phyloP scores from a whole-genome alignment of 305 asterid genomes.

The Fraxinus platypoda region DNA sequence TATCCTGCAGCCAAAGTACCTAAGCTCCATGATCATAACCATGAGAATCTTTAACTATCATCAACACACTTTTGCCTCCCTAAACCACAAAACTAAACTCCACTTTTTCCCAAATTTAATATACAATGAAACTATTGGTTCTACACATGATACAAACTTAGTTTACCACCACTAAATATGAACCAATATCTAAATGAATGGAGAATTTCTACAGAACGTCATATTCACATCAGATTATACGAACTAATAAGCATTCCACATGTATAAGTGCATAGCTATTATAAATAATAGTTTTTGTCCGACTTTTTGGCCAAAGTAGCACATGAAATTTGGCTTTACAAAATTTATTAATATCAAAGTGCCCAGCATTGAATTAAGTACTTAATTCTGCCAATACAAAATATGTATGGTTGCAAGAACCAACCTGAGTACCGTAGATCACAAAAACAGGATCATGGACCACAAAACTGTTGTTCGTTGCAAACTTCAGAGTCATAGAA shows the following conservation, averaged over 20 bases:
- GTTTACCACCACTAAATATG: not conserved
- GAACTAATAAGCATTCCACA: not conserved
- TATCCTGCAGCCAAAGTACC: not conserved
- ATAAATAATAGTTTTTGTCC: not conserved
- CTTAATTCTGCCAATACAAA: conserved; percentile 15
- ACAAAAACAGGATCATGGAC: conserved; percentile 65
- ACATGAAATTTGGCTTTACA: not conserved
- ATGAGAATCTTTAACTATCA: not conserved
- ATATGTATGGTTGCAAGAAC: conserved; percentile 22
- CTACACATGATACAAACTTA: not conserved
- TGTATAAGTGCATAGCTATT: not conserved
- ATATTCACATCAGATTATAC: not conserved
- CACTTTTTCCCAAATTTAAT: not conserved
- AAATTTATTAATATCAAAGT: not conserved
- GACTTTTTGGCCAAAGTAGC: not conserved
- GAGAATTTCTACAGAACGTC: not conserved
- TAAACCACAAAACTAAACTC: not conserved
- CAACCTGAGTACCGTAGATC: conserved; percentile 71
- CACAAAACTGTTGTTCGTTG: conserved; percentile 57
- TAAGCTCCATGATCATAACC: not conserved
- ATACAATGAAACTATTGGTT: not conserved
- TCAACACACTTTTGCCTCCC: not conserved
- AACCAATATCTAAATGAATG: not conserved
- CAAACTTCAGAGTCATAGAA: conserved; percentile 67
- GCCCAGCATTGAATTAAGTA: not conserved